These are phyloP conservation scores for Didymella glomerata DNA, from an alignment of 2,329 filamentous ascomycete species.

Conservation along the genomic window DNA sequence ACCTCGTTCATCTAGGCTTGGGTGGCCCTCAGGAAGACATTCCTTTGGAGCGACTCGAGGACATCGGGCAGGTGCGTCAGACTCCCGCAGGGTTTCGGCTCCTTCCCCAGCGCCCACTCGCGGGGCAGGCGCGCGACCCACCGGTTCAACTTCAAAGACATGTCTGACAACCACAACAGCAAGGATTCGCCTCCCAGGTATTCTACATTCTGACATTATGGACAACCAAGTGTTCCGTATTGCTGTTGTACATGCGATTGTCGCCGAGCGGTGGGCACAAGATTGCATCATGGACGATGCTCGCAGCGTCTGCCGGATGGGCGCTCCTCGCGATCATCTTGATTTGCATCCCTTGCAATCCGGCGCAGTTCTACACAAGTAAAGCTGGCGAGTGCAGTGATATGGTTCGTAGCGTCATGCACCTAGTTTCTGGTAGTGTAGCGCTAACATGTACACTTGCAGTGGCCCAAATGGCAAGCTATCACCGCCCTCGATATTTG, in stretches of 20 bases:
- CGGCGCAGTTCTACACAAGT: conserved; percentile 28
- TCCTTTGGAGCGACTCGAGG: conserved; percentile 26
- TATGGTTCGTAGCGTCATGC: conserved; percentile 28
- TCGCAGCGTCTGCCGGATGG: conserved; percentile 36
- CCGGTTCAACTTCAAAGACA: conserved; percentile 1
- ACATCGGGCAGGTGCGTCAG: conserved; percentile 38
- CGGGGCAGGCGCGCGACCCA: conserved; percentile 16
- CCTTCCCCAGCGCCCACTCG: conserved; percentile 11
- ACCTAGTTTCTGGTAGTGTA: not conserved
- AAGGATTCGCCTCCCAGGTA: conserved; percentile 43
- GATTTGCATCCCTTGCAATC: conserved; percentile 41
- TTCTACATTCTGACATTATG: conserved; percentile 42
- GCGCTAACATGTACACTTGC: conserved; percentile 10
- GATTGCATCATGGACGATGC: conserved; percentile 29
- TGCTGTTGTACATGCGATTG: conserved; percentile 43
- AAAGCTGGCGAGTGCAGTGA: conserved; percentile 28
- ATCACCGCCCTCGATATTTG: conserved; percentile 40
- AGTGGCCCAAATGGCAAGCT: conserved; percentile 44
- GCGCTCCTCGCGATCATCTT: conserved; percentile 35
- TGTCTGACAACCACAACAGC: conserved; percentile 32
- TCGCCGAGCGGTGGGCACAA: conserved; percentile 34
- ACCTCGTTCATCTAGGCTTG: conserved; percentile 37
- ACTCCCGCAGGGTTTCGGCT: conserved; percentile 24
- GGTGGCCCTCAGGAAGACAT: conserved; percentile 31
- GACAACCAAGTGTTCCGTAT: conserved; percentile 40